phyloP scores from a whole-genome alignment of 2,329 filamentous ascomycete genomes.

The Beauveria rudraprayagi region DNA sequence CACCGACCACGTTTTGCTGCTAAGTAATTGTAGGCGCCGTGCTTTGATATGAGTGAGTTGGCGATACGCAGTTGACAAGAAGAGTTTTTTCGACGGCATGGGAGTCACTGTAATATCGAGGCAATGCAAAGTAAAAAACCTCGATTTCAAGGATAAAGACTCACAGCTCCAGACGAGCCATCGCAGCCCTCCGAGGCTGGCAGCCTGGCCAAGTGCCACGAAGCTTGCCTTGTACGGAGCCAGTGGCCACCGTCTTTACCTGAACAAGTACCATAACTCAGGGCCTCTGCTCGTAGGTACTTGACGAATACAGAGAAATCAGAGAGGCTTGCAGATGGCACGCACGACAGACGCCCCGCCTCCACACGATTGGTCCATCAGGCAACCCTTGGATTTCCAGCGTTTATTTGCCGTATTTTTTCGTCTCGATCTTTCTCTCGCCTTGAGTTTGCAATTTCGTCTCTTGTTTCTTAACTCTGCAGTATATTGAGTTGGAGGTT shows the following conservation, averaged over 20 bases:
- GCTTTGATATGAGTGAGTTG: no score
- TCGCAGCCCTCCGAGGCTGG: background rate
- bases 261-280: background rate
- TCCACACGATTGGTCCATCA: background rate
- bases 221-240: background rate
- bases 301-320: background rate
- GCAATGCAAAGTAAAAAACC: no score
- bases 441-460: background rate
- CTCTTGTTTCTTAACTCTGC: background rate
- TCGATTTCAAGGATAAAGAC: background rate
- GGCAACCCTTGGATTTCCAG: background rate
- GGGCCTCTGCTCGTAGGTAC: background rate
- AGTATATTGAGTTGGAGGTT: background rate
- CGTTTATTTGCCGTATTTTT: background rate
- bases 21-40: no score
- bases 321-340: conserved; percentile 1
- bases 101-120: no score
- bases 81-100: no score
- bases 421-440: background rate
- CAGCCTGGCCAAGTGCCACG: background rate
- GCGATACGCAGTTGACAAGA: no score
- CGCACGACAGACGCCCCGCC: conserved; percentile 1
- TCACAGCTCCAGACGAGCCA: background rate
- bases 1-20: no score
- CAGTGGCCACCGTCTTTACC: background rate